These are phyloP conservation scores for Seminavis robusta DNA, from an alignment of 108 stramenopile genomes.

Conservation along the genomic window DNA sequence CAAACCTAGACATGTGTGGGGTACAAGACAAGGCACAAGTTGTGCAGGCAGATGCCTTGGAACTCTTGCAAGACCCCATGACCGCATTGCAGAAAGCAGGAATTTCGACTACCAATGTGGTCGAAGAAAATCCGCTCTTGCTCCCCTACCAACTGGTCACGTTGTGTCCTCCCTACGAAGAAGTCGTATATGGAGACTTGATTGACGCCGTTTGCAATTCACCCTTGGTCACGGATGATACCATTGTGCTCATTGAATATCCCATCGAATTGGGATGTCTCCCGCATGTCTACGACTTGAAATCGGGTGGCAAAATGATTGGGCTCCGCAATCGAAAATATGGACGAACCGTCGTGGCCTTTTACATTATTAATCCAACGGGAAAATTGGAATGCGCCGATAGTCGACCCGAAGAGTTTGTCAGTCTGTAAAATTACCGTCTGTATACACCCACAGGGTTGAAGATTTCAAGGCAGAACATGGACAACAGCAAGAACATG, in stretches of 20 bases:
- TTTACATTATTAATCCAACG: constrained; percentile 90
- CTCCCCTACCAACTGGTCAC: constrained; percentile 82
- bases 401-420: constrained; percentile 85
- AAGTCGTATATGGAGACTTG: constrained; percentile 92
- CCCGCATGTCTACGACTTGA: constrained; percentile 70
- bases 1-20: constrained; percentile 76
- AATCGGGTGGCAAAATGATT: constrained; percentile 73
- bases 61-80: constrained; percentile 79
- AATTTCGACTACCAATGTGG: no score
- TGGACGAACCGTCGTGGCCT: constrained; percentile 92
- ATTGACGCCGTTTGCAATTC: constrained; percentile 76
- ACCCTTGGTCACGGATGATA: constrained; percentile 75
- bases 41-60: constrained; percentile 81
- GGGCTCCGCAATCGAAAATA: constrained; percentile 93
- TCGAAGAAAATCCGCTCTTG: no score
- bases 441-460: no score
- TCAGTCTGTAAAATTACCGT: no score
- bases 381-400: constrained; percentile 66
- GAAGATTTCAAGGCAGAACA: no score
- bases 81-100: constrained; percentile 64
- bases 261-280: constrained; percentile 91
- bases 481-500: no score
- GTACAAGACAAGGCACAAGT: constrained; percentile 61
- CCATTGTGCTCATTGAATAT: constrained; percentile 89
- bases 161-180: constrained; percentile 95